Conservation (phyloP, 2,329 filamentous ascomycete genomes). For the Alternaria ventricosa region DNA sequence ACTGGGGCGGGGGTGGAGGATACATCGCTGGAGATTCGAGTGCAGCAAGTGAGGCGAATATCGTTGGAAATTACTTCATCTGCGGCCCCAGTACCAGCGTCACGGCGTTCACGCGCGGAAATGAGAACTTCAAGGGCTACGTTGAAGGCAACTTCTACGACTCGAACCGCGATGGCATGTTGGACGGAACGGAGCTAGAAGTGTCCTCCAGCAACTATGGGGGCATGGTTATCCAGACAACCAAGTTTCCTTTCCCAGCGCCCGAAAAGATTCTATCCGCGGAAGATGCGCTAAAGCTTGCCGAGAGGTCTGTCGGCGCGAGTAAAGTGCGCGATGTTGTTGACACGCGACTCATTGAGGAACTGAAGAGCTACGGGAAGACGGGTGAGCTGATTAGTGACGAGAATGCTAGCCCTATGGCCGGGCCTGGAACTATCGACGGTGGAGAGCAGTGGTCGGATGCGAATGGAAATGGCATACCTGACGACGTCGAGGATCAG, state of each 20-base stretch:
- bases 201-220: slow-evolving; percentile 55
- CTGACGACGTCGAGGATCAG: slow-evolving; percentile 56
- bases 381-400: slow-evolving; percentile 55
- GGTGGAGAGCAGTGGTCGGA: slow-evolving; percentile 52
- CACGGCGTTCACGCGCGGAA: slow-evolving; percentile 63
- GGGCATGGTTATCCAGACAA: slow-evolving; percentile 53
- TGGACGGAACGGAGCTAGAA: slow-evolving; percentile 58
- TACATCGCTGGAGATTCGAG: slow-evolving; percentile 62
- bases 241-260: slow-evolving; percentile 53
- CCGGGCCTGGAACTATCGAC: slow-evolving; percentile 50
- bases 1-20: slow-evolving; percentile 62
- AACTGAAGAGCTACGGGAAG: slow-evolving; percentile 57
- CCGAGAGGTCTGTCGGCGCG: slow-evolving; percentile 52
- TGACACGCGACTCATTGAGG: slow-evolving; percentile 52
- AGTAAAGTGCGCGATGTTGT: slow-evolving; percentile 55
- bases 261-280: slow-evolving; percentile 52
- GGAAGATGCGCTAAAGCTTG: slow-evolving; percentile 50
- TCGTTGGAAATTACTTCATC: slow-evolving; percentile 65
- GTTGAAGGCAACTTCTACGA: slow-evolving; percentile 62
- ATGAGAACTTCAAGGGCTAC: slow-evolving; percentile 61
- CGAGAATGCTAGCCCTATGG: slow-evolving; percentile 52
- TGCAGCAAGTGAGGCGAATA: slow-evolving; percentile 58
- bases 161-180: slow-evolving; percentile 55
- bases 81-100: slow-evolving; percentile 59
- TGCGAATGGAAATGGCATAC: slow-evolving; percentile 59